These are phyloP conservation scores for Apocynum venetum DNA, from an alignment of 257 asterid genomes.

Conservation along the genomic window DNA sequence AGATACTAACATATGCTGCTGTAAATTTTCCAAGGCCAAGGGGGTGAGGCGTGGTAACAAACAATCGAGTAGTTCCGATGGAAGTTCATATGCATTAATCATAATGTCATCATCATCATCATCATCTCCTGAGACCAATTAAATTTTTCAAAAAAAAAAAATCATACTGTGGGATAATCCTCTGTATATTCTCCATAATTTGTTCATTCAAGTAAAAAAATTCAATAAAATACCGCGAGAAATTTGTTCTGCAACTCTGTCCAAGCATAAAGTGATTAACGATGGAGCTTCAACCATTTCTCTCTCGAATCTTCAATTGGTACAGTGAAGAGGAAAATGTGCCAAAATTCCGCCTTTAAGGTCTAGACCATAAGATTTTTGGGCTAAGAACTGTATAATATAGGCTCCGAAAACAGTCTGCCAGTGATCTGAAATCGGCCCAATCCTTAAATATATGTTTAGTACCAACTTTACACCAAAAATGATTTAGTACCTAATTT, in stretches of 20 bases:
- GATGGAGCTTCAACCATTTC: slow-evolving; percentile 45
- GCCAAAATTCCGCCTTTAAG: background rate
- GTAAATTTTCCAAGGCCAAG: slow-evolving; percentile 60
- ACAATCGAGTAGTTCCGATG: slow-evolving; percentile 54
- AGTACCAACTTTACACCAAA: no score
- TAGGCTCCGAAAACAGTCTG: no score
- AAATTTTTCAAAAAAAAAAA: background rate
- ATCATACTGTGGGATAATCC: background rate
- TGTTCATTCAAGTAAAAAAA: background rate
- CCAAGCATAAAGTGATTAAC: slow-evolving; percentile 50
- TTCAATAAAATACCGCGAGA: slow-evolving; percentile 33
- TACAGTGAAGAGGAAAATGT: background rate
- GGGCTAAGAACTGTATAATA: no score
- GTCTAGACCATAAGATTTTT: no score
- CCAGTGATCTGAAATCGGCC: no score
- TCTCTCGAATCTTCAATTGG: background rate
- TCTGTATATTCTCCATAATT: no score
- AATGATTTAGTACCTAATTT: no score
- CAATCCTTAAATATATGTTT: no score
- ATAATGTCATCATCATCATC: slow-evolving; percentile 33
- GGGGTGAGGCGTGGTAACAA: slow-evolving; percentile 67
- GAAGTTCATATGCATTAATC: slow-evolving; percentile 47
- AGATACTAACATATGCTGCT: slow-evolving; percentile 47
- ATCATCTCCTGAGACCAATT: slow-evolving; percentile 32
- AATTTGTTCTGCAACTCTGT: slow-evolving; percentile 49